These are phyloP conservation scores for Trypethelium eluteriae DNA, from an alignment of 495 filamentous ascomycete genomes.

Conservation along the genomic window DNA sequence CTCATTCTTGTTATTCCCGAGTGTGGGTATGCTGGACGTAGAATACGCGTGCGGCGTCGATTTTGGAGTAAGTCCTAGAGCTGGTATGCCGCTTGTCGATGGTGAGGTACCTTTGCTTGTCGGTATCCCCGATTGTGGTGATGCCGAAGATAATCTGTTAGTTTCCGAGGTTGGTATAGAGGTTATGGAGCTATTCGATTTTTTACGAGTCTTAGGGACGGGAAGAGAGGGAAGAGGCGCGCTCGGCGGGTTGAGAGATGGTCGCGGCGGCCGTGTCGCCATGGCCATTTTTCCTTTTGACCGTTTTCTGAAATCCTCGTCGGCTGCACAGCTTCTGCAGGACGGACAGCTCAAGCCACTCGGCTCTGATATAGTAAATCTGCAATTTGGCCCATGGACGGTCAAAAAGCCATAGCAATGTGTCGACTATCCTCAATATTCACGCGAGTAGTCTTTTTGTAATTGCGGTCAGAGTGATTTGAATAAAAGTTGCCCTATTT, in stretches of 20 bases:
- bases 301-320: background rate
- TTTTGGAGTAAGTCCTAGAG: constrained; percentile 19
- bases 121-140: constrained; percentile 21
- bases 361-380: background rate
- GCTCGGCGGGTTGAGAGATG: constrained; percentile 55
- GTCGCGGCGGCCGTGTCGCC: constrained; percentile 54
- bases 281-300: constrained; percentile 45
- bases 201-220: constrained; percentile 59
- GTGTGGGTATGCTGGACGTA: constrained; percentile 29
- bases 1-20: constrained; percentile 12
- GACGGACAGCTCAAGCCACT: background rate
- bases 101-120: constrained; percentile 21
- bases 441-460: background rate
- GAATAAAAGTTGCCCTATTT: background rate
- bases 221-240: constrained; percentile 63
- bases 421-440: background rate
- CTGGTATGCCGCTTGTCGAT: constrained; percentile 19
- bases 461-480: constrained; percentile 1
- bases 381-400: background rate
- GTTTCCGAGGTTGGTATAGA: constrained; percentile 31
- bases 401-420: background rate
- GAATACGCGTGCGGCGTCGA: constrained; percentile 24
- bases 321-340: background rate
- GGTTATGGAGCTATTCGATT: constrained; percentile 36
- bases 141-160: constrained; percentile 27